These are phyloP conservation scores for Leucosporidium scottii DNA, from an alignment of 768 basidiomycete species.

Conservation along the genomic window DNA sequence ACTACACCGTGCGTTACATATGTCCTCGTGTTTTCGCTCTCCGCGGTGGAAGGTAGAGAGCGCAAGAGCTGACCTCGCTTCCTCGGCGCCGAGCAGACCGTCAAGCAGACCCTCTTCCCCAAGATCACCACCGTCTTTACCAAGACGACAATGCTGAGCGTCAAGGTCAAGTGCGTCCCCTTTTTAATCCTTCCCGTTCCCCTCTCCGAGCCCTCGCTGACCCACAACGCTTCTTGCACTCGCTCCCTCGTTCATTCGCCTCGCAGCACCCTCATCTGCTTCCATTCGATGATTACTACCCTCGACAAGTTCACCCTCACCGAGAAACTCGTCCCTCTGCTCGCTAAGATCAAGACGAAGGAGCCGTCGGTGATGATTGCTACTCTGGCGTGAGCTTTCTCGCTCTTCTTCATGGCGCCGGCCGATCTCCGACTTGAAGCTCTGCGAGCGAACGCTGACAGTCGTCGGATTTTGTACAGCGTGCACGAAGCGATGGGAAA, in stretches of 20 bases:
- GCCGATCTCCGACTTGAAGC: no score
- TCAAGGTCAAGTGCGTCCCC: constrained; percentile 67
- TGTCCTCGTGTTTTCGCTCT: no score
- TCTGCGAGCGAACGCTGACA: background rate
- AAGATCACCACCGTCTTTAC: constrained; percentile 73
- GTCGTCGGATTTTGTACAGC: no score
- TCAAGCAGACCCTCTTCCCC: constrained; percentile 49
- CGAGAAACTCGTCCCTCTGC: constrained; percentile 86
- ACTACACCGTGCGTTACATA: constrained; percentile 56
- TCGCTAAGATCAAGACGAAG: constrained; percentile 91
- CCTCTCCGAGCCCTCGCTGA: background rate
- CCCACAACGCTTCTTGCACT: no score
- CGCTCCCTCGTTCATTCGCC: background rate
- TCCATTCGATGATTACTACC: constrained; percentile 78
- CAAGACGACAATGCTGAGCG: constrained; percentile 76
- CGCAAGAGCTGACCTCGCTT: background rate
- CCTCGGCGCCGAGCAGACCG: constrained; percentile 48
- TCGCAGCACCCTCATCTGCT: constrained; percentile 63
- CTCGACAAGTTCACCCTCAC: constrained; percentile 82
- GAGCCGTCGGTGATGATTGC: constrained; percentile 87
- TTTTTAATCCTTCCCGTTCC: background rate
- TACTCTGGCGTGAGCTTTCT: constrained; percentile 13
- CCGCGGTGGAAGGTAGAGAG: no score
- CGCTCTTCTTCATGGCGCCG: no score
- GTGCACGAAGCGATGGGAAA: constrained; percentile 37